These are phyloP conservation scores for Plasmodium sp. DNA, from an alignment of 169 alveolate genomes.

Conservation along the genomic window DNA sequence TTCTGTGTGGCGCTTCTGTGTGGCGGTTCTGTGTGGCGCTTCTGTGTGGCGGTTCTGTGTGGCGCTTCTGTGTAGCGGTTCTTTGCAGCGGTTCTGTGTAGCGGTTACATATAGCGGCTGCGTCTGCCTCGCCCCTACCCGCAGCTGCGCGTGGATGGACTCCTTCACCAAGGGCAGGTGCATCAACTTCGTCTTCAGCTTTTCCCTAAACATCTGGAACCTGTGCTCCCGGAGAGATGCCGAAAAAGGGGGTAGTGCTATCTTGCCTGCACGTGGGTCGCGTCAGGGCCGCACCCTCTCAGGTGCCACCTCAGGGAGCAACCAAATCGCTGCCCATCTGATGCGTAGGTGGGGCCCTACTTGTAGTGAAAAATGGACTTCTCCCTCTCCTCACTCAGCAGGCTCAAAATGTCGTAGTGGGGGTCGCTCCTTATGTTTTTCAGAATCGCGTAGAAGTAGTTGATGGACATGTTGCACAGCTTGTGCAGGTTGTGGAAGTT, in stretches of 20 bases:
- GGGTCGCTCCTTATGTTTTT: conserved; percentile 10
- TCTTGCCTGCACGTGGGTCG: neutral
- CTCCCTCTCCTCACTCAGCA: conserved; percentile 51
- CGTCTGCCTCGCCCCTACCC: neutral
- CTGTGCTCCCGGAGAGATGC: neutral
- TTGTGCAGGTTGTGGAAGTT: conserved; percentile 41
- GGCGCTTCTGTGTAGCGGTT: too few species aligned
- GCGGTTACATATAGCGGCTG: too few species aligned
- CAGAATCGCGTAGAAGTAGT: conserved; percentile 31
- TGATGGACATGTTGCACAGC: conserved; percentile 57
- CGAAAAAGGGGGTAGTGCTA: neutral
- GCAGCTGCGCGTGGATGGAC: neutral
- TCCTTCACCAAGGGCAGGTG: conserved; percentile 11
- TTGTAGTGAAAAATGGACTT: conserved; percentile 51
- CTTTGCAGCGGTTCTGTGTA: too few species aligned
- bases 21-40: too few species aligned
- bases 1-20: too few species aligned
- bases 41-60: too few species aligned
- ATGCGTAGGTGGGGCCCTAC: neutral
- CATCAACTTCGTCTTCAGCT: conserved; percentile 33
- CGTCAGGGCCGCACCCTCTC: neutral
- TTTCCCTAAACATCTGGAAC: conserved; percentile 30
- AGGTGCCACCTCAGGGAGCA: neutral
- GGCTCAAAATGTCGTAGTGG: conserved; percentile 23
- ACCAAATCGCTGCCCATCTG: neutral